These are phyloP conservation scores for Tylopilus orsonianus DNA, from an alignment of 1,284 basidiomycete genomes.

Conservation along the genomic window DNA sequence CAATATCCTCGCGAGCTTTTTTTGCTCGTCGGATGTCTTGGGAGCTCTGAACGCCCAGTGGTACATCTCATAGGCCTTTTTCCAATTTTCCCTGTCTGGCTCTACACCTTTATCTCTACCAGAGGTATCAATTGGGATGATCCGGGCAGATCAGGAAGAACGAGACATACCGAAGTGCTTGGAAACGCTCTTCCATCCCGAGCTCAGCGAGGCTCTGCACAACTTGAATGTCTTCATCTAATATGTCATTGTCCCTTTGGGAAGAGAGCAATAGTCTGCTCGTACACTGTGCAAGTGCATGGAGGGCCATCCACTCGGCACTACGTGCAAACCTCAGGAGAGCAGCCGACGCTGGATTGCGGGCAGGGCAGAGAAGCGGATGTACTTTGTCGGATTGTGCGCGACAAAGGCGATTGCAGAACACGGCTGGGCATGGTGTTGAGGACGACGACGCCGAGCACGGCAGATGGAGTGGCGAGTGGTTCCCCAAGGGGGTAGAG, in stretches of 20 bases:
- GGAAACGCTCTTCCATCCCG: slow-evolving; percentile 65
- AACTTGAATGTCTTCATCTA: slow-evolving; percentile 51
- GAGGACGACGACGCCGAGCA: slow-evolving; percentile 48
- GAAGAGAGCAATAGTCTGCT: slow-evolving; percentile 61
- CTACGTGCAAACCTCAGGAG: slow-evolving; percentile 62
- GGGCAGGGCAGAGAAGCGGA: slow-evolving; percentile 69
- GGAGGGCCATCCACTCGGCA: slow-evolving; percentile 72
- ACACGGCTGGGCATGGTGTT: slow-evolving; percentile 58
- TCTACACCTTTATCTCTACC: slow-evolving; percentile 37
- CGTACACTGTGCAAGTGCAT: slow-evolving; percentile 67
- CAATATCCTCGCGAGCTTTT: slow-evolving; percentile 55
- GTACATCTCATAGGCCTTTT: slow-evolving; percentile 56
- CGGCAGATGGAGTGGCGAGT: slow-evolving; percentile 47
- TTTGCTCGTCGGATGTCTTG: slow-evolving; percentile 46
- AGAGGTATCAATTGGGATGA: neutral
- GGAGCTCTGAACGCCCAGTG: slow-evolving; percentile 60
- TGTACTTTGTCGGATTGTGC: slow-evolving; percentile 62
- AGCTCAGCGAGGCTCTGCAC: slow-evolving; percentile 56
- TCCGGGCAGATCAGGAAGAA: slow-evolving; percentile 3
- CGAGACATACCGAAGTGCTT: slow-evolving; percentile 48
- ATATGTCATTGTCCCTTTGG: slow-evolving; percentile 45
- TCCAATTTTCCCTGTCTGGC: slow-evolving; percentile 63
- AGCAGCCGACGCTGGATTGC: slow-evolving; percentile 66
- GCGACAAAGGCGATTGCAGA: slow-evolving; percentile 79
- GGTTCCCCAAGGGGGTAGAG: slow-evolving; percentile 55